Evolutionary conservation across 2,329 filamentous ascomycete genomes (phyloP).

Genomic region (Exophiala aquamarina): DNA sequence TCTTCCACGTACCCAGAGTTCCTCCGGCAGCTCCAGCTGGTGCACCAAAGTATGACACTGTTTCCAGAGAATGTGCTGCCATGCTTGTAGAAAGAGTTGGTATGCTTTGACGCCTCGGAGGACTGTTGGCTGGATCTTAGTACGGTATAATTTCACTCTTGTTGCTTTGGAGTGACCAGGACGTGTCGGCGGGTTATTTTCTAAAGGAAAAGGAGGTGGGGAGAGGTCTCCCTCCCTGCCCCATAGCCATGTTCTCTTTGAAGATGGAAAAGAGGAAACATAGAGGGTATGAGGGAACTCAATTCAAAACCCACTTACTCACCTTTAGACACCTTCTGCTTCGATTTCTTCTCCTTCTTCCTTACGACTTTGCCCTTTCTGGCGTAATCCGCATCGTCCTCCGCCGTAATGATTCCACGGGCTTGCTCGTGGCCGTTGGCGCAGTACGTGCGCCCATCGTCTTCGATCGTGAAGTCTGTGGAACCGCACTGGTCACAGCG

Average conservation of each 20-base stretch:
- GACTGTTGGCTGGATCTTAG: no score
- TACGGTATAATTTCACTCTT: no score
- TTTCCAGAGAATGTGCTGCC: slow-evolving; percentile 81
- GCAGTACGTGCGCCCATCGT: slow-evolving; percentile 24
- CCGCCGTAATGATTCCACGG: slow-evolving; percentile 13
- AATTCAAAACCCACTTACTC: slow-evolving; percentile 22
- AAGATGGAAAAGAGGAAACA: no score
- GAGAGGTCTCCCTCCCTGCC: no score
- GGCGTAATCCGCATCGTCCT: slow-evolving; percentile 25
- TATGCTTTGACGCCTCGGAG: slow-evolving; percentile 66
- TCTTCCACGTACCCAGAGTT: slow-evolving; percentile 63
- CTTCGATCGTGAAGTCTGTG: slow-evolving; percentile 20
- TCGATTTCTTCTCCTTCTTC: slow-evolving; percentile 55
- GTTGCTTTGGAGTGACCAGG: no score
- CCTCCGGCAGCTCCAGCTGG: slow-evolving; percentile 63
- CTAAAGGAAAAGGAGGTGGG: no score
- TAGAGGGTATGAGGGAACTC: no score
- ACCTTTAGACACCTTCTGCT: slow-evolving; percentile 54
- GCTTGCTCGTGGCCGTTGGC: slow-evolving; percentile 26
- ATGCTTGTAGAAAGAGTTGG: slow-evolving; percentile 76
- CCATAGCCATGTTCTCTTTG: no score
- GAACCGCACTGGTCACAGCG: slow-evolving; percentile 24
- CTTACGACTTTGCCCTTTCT: slow-evolving; percentile 55
- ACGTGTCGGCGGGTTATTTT: no score
- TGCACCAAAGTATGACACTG: slow-evolving; percentile 74